Evolutionary conservation across 2,329 filamentous ascomycete genomes (phyloP).

Genomic region (Incumbomyces delicatus): DNA sequence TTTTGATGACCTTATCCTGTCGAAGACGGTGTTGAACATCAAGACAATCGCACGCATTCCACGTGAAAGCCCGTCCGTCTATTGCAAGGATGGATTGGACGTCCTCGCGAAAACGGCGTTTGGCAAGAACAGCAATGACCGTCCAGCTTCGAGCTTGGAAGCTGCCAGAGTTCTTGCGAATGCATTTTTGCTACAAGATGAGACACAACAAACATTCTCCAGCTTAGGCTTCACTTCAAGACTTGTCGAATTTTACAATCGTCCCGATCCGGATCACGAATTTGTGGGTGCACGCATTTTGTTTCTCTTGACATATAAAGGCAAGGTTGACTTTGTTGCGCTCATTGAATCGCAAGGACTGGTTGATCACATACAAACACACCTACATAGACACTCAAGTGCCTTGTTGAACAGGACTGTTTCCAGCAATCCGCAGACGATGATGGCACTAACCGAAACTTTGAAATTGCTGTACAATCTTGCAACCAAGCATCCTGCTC

Average conservation of each 20-base stretch:
- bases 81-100: conserved; percentile 66
- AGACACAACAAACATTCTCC: conserved; percentile 62
- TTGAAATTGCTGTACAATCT: conserved; percentile 86
- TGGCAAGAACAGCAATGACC: conserved; percentile 48
- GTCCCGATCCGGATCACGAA: conserved; percentile 69
- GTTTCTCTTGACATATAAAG: conserved; percentile 70
- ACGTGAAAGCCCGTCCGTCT: conserved; percentile 67
- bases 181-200: conserved; percentile 59
- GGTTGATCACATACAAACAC: conserved; percentile 58
- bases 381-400: conserved; percentile 58
- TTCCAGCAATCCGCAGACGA: conserved; percentile 37
- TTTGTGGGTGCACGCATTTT: conserved; percentile 73
- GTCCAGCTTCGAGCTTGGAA: conserved; percentile 33
- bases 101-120: conserved; percentile 66
- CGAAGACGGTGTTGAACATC: conserved; percentile 47
- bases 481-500: conserved; percentile 60
- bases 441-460: conserved; percentile 73
- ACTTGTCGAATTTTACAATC: conserved; percentile 61
- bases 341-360: conserved; percentile 59
- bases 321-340: conserved; percentile 46
- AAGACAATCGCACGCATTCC: conserved; percentile 71
- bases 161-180: conserved; percentile 58
- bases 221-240: conserved; percentile 58
- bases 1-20: conserved; percentile 18
- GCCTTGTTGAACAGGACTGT: conserved; percentile 22